Evolutionary conservation across 106 monocot species (phyloP).

Genomic region (Platanthera zijinensis): DNA sequence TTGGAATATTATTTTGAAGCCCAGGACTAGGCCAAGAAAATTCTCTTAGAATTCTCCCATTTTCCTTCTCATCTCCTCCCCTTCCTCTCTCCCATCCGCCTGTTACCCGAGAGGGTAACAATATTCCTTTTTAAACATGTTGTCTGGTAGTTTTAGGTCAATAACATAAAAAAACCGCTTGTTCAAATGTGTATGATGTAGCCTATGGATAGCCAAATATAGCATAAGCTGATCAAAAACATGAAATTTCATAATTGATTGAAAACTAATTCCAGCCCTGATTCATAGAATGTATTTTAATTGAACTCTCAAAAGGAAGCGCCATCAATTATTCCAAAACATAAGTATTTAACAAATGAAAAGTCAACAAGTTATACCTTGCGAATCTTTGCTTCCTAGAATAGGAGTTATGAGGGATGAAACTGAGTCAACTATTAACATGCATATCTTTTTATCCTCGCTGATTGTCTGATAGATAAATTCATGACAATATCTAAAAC

Average conservation of each 20-base stretch:
- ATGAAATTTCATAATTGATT: no score
- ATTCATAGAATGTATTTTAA: not conserved
- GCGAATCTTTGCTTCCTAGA: slow-evolving; percentile 60
- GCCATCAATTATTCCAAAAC: not conserved
- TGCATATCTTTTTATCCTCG: slow-evolving; percentile 28
- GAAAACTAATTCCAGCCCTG: not conserved
- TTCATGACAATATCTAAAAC: slow-evolving; percentile 6
- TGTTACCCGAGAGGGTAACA: no score
- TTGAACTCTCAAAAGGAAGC: not conserved
- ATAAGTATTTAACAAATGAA: slow-evolving; percentile 1
- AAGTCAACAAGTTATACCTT: slow-evolving; percentile 38
- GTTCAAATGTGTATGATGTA: no score
- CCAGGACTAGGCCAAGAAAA: no score
- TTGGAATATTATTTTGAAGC: no score
- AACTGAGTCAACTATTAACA: slow-evolving; percentile 78
- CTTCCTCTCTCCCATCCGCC: no score
- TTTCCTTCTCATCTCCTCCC: no score
- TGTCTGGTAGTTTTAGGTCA: no score
- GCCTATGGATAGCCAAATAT: not conserved
- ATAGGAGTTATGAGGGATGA: slow-evolving; percentile 73
- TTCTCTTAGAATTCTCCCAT: no score
- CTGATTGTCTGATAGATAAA: slow-evolving; percentile 35
- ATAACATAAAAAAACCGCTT: no score
- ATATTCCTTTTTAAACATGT: no score
- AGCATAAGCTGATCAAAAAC: not conserved